phyloP scores from a whole-genome alignment of 106 monocot genomes.

The Cymbidium sinense region DNA sequence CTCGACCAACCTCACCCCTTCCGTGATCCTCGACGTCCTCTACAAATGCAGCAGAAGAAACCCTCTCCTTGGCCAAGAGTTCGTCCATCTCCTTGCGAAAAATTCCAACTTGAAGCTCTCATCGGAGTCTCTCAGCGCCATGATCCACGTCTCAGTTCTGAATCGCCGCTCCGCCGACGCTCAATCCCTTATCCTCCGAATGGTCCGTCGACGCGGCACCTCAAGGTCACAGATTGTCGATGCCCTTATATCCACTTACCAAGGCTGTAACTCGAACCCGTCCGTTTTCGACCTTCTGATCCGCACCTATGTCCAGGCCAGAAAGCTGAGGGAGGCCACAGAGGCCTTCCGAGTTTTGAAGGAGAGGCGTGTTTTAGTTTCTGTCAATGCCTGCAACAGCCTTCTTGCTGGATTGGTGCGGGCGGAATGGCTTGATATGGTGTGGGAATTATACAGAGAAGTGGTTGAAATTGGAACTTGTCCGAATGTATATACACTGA shows the following conservation, averaged over 20 bases:
- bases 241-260: conserved; percentile 21
- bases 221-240: conserved; percentile 49
- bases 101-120: conserved; percentile 18
- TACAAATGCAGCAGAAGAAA: conserved; percentile 11
- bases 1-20: background rate
- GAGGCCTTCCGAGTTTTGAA: conserved; percentile 59
- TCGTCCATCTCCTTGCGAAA: conserved; percentile 23
- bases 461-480: conserved; percentile 31
- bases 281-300: conserved; percentile 67
- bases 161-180: conserved; percentile 31
- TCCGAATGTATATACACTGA: conserved; percentile 69
- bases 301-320: conserved; percentile 78
- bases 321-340: conserved; percentile 74
- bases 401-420: conserved; percentile 71
- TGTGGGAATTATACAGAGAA: conserved; percentile 46
- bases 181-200: conserved; percentile 70
- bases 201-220: conserved; percentile 57
- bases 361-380: conserved; percentile 29
- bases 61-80: conserved; percentile 15
- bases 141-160: conserved; percentile 41
- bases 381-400: conserved; percentile 69
- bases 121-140: conserved; percentile 33
- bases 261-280: conserved; percentile 7
- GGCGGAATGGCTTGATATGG: conserved; percentile 58
- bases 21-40: conserved; percentile 25